Evolutionary conservation across 768 basidiomycete genomes (phyloP).

Genomic region (Lactifluus echinatus): DNA sequence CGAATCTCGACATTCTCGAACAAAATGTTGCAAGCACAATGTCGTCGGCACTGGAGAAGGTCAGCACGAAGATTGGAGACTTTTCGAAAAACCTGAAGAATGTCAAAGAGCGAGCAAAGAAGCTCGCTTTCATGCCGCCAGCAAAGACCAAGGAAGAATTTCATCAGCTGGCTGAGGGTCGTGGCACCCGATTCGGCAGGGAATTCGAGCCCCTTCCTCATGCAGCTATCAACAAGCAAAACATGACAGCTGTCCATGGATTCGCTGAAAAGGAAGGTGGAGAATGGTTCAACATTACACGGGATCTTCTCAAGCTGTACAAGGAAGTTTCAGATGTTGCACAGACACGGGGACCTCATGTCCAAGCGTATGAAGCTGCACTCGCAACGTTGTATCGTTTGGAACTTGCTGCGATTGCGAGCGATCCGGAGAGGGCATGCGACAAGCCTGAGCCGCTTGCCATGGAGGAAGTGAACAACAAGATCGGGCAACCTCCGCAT

Average conservation of each 20-base stretch:
- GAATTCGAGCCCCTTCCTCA: constrained; percentile 20
- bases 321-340: constrained; percentile 23
- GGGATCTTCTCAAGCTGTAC: constrained; percentile 23
- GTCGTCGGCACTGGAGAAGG: constrained; percentile 21
- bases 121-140: neutral
- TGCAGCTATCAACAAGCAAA: neutral
- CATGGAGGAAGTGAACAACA: constrained; percentile 24
- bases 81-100: constrained; percentile 7
- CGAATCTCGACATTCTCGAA: constrained; percentile 31
- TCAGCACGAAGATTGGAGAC: constrained; percentile 8
- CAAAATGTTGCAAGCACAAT: constrained; percentile 30
- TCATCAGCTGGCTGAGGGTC: neutral
- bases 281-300: constrained; percentile 23
- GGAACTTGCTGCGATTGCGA: constrained; percentile 23
- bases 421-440: constrained; percentile 19
- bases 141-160: neutral
- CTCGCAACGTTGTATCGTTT: constrained; percentile 27
- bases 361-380: constrained; percentile 29
- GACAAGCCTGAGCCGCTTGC: constrained; percentile 26
- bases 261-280: constrained; percentile 19
- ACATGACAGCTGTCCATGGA: constrained; percentile 20
- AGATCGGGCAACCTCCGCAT: constrained; percentile 31
- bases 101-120: constrained; percentile 17
- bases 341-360: constrained; percentile 26
- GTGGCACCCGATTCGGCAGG: neutral